Evolutionary conservation across 179 eudicot genomes (phyloP).

Genomic region (Pouteria campechiana): DNA sequence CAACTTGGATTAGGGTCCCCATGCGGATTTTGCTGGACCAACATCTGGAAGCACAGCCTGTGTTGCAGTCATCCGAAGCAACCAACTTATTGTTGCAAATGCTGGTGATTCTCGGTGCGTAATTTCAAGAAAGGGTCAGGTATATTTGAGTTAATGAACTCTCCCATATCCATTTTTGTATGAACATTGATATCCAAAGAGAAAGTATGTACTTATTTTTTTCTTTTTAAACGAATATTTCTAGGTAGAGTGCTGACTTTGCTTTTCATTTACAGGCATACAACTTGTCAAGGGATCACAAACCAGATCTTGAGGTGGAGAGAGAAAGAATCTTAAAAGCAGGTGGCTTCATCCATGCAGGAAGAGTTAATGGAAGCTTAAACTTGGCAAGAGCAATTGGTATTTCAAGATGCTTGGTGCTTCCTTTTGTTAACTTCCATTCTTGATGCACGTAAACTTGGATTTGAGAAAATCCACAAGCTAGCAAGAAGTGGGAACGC

Average conservation of each 20-base stretch:
- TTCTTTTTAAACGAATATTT: neutral
- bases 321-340: slow-evolving; percentile 88
- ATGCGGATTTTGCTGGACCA: slow-evolving; percentile 90
- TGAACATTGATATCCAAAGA: too few species aligned
- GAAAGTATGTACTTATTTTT: too few species aligned
- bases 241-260: too few species aligned
- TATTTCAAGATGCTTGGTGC: too few species aligned
- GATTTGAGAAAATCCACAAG: too few species aligned
- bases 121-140: slow-evolving; percentile 92
- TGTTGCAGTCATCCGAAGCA: slow-evolving; percentile 61
- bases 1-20: slow-evolving; percentile 96
- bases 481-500: too few species aligned
- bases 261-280: slow-evolving; percentile 49
- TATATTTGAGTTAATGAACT: slow-evolving; percentile 6
- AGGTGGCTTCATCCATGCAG: slow-evolving; percentile 97
- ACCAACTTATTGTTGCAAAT: slow-evolving; percentile 79
- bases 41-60: slow-evolving; percentile 93
- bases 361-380: slow-evolving; percentile 89
- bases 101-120: slow-evolving; percentile 98
- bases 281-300: slow-evolving; percentile 94
- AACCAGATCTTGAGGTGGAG: slow-evolving; percentile 89
- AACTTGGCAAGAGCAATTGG: slow-evolving; percentile 98
- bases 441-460: too few species aligned
- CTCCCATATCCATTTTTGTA: too few species aligned
- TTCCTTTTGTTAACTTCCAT: too few species aligned